Conservation (phyloP, 169 alveolate genomes). For the Cryptosporidium felis region DNA sequence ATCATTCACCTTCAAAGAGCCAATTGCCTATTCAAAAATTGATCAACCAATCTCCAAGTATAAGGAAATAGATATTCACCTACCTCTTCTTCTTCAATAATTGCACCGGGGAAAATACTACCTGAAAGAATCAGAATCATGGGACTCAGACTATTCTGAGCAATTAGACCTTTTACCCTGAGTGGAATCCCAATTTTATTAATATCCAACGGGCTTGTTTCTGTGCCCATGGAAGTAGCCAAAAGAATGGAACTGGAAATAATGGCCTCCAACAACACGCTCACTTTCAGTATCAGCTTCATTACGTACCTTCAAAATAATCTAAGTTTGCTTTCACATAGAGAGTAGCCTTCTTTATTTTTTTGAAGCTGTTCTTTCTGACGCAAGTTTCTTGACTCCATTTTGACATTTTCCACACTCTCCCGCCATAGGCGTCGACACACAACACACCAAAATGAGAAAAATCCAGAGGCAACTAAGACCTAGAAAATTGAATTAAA, state of each 20-base stretch:
- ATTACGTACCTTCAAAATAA: neutral
- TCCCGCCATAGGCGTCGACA: slow-evolving; percentile 18
- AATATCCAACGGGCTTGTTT: neutral
- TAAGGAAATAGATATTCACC: neutral
- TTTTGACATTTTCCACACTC: slow-evolving; percentile 4
- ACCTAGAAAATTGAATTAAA: no score
- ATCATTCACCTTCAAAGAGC: no score
- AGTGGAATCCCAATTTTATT: neutral
- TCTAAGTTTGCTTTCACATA: neutral
- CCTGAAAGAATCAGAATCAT: neutral
- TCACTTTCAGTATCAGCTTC: neutral
- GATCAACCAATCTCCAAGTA: no score
- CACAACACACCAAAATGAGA: slow-evolving; percentile 2
- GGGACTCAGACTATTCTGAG: slow-evolving; percentile 6
- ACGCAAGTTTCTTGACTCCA: neutral
- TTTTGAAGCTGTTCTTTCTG: neutral
- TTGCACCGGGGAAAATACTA: neutral
- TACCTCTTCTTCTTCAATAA: slow-evolving; percentile 45
- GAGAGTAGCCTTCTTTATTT: neutral
- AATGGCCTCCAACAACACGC: neutral
- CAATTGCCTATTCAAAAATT: no score
- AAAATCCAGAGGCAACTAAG: no score
- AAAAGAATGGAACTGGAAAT: neutral
- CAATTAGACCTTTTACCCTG: slow-evolving; percentile 3
- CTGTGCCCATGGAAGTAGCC: neutral